Evolutionary conservation across 2,329 filamentous ascomycete genomes (phyloP), one percentile per base, ranked within the genome.

Genomic region (Alternaria rosae): DNA sequence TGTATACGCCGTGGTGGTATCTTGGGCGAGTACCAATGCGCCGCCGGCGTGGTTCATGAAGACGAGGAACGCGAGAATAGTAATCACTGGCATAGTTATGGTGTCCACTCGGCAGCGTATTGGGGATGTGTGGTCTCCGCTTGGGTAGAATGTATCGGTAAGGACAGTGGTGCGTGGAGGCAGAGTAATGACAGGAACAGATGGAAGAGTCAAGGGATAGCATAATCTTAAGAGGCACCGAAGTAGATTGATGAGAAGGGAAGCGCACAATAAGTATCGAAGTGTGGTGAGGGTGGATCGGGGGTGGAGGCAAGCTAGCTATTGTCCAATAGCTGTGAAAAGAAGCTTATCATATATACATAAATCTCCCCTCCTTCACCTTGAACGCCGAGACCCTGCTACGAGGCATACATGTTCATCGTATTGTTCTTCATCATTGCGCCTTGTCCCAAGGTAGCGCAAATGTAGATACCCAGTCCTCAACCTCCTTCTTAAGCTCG

Each of bases 391-490:
- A 25, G 48, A 45, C 25, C 55, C 59, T 60, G 61, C 57, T 60
- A 57, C 58, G 35, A 65, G 66, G 61, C 61, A 52, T 35, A 50
- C n/a, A 48, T 21, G 38, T 55, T 57, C 21, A 17, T 63, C 41
- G 21, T 44, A 21, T 62, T 51, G 55, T 57, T 38, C 44, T 20
- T 57, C 50, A 26, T 62, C 35, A 77, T 51, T 67, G 65, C 41
- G 66, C 58, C 68, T 78, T 78, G 55, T 75, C 73, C 79, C 79
- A 81, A 2, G 79, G 79, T 23, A 81, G 66, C 25, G 75, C 77
- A 61, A 81, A 81, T 7, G 79, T 81, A 20, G 78, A 76, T 13
- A 80, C 79, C 79, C 79, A 81, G 51, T 80, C 78, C 62, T 79
- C 77, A 8, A 81, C 79, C 50, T 81, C 79, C 55, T 76, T 75